Base-by-base conservation (phyloP, 2,329 filamentous ascomycete species). In the Penicillium concentricum region DNA sequence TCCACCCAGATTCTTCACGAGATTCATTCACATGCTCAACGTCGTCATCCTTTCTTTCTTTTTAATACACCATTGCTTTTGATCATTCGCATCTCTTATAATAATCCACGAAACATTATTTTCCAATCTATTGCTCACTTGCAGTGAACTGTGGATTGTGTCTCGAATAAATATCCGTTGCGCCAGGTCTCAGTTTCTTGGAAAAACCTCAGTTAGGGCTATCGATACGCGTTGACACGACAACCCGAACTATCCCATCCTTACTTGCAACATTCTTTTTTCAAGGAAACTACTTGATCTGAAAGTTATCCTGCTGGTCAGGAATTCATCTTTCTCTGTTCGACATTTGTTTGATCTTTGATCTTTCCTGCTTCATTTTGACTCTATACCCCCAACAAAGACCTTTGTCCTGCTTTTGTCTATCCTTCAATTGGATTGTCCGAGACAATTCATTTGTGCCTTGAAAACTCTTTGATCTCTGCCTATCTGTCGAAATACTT, bases 181-280 rank as follows among this genome's bases (percentile, higher is more conserved):
- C 37, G 51, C 56, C 62, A 64, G 61, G 64, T 67, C 57, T 67
- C 64, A 66, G 41, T 55, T 30, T 47, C 30, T 48, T 20, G 32
- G 34, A 45, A 49, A 49, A 37, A 35, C 35, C 49, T 58, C 63
- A 62, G 63, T 67, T 66, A 67, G 64, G 64, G 64, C 63, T 67
- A 67, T 66, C 64, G 67, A 67, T 67, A 67, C 55, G 63, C 62
- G 69, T 72, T 72, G 69, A 72, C 70, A 69, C 68, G 70, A 72
- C 70, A 72, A 72, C 70, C 67, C 65, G 62, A 61, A 63, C 66
- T 66, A 72, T 71, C 67, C 66, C 69, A 72, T 71, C 67, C 67
- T 70, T 66, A 60, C 63, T 54, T 54, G 63, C 64, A 61, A 61
- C 68, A 70, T 72, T 72, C 67, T 61, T 68, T 59, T 60, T 57